Percentiles rank a stretch among this genome's conserved stretches.
Evolutionary conservation across 1,284 basidiomycete genomes (phyloP).

Genomic region (Sporisorium scitamineum): DNA sequence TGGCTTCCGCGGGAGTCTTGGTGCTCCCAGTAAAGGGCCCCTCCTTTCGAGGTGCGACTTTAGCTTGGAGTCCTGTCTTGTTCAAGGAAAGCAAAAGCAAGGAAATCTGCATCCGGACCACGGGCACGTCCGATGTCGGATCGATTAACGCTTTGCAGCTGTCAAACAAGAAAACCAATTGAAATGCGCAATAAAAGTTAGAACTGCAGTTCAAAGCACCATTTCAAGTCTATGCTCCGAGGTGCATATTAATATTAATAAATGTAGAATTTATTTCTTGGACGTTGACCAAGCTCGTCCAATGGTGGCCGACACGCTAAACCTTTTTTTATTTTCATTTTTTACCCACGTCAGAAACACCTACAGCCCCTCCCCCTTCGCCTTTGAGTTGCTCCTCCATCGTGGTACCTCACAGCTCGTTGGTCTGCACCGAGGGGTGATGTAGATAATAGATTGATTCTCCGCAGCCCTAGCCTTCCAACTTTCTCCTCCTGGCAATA

Average conservation of each 20-base stretch:
- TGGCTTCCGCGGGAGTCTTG: too few relatives aligned
- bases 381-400: background rate
- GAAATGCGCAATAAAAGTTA: too few relatives aligned
- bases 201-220: background rate
- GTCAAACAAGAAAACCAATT: background rate
- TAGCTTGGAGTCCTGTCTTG: too few relatives aligned
- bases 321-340: background rate
- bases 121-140: too few relatives aligned
- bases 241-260: too few relatives aligned
- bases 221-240: background rate
- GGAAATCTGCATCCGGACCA: background rate
- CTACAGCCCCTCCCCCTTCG: background rate
- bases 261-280: background rate
- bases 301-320: slow-evolving; percentile 4
- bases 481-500: background rate
- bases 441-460: slow-evolving; percentile 29
- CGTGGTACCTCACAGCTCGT: background rate
- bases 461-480: slow-evolving; percentile 8
- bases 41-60: too few relatives aligned
- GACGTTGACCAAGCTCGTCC: slow-evolving; percentile 1
- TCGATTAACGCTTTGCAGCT: slow-evolving; percentile 5
- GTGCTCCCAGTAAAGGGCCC: too few relatives aligned
- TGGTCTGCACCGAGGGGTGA: slow-evolving; percentile 1
- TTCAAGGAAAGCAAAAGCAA: background rate
- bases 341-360: slow-evolving; percentile 8